A percentile compares a stretch with the other conserved stretches of the same genome.
Conservation (phyloP, 495 filamentous ascomycete species). For the Tricharina praecox region DNA sequence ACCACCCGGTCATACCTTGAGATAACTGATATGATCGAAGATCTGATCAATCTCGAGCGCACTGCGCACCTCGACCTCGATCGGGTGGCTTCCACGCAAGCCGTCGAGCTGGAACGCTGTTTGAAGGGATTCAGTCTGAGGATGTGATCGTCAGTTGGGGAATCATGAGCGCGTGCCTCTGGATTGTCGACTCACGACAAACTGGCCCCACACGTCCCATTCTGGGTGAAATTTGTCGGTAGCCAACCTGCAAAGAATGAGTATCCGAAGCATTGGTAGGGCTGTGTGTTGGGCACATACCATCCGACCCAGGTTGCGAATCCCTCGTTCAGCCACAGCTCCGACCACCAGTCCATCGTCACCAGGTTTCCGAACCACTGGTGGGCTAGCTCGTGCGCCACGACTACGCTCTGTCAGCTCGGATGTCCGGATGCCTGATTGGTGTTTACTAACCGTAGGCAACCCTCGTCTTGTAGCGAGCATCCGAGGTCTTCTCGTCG, state of each 20-base stretch:
- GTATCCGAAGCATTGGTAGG: not conserved
- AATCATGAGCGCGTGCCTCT: constrained; percentile 34
- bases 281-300: constrained; percentile 32
- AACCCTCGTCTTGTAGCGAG: constrained; percentile 71
- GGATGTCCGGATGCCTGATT: not conserved
- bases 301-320: constrained; percentile 98
- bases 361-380: constrained; percentile 99
- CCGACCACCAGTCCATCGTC: constrained; percentile 81
- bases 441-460: constrained; percentile 49
- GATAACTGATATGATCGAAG: constrained; percentile 87
- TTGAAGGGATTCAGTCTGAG: constrained; percentile 71
- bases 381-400: constrained; percentile 87
- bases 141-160: constrained; percentile 20
- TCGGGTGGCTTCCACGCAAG: constrained; percentile 78
- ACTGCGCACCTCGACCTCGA: constrained; percentile 79
- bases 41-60: constrained; percentile 91
- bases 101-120: constrained; percentile 76
- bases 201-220: constrained; percentile 91
- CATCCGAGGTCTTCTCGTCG: constrained; percentile 77
- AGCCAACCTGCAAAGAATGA: constrained; percentile 30
- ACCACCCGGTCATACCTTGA: too few relatives aligned
- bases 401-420: constrained; percentile 21
- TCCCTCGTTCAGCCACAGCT: constrained; percentile 46
- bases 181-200: constrained; percentile 49
- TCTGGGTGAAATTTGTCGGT: constrained; percentile 83